A percentile compares a stretch with the other conserved stretches of the same genome.
Conservation (phyloP, 441 rosid species). For the Pelargonium cotyledonis region DNA sequence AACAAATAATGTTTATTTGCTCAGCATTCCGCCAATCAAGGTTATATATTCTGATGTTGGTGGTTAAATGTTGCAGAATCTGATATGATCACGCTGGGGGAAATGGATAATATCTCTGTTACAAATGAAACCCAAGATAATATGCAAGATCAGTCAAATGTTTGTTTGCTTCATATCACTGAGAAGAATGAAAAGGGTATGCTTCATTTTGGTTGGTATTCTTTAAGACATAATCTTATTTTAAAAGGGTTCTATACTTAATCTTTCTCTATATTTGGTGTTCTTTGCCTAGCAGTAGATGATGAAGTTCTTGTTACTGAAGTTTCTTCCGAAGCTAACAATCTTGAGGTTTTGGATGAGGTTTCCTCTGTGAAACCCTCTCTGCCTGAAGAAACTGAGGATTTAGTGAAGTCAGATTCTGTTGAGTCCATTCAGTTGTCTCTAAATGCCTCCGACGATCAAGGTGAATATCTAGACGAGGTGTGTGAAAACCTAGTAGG, state of each 20-base stretch:
- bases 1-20: not conserved
- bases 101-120: slow-evolving; percentile 13
- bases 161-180: slow-evolving; percentile 10
- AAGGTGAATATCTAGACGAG: not conserved
- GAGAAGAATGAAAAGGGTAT: slow-evolving; percentile 25
- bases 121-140: slow-evolving; percentile 13
- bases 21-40: not conserved
- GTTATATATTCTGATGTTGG: slow-evolving; percentile 10
- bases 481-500: not conserved
- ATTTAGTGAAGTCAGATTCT: not conserved
- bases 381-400: not conserved
- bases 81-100: slow-evolving; percentile 14
- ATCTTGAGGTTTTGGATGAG: not conserved
- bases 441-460: not conserved
- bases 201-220: not conserved
- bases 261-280: not conserved
- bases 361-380: not conserved
- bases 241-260: not conserved
- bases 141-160: slow-evolving; percentile 14
- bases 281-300: slow-evolving; percentile 17
- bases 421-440: not conserved
- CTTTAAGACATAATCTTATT: not conserved
- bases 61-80: slow-evolving; percentile 25
- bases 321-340: slow-evolving; percentile 7
- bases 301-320: slow-evolving; percentile 10